A percentile compares a stretch with the other conserved stretches of the same genome.
Conservation (phyloP, 164 flowering plant genomes). For the Akebia trifoliata region DNA sequence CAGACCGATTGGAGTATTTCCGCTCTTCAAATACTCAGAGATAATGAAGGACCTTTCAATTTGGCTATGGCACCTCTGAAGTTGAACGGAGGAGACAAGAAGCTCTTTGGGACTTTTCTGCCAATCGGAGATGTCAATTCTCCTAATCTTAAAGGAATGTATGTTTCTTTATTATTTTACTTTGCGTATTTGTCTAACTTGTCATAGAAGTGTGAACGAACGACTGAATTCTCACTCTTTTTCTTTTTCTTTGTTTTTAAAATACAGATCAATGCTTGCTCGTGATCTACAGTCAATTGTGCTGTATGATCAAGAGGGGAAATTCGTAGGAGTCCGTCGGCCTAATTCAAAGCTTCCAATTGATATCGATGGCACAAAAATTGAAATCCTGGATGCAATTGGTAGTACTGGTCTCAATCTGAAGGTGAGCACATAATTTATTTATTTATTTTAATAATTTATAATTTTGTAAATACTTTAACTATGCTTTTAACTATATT, state of each 20-base stretch:
- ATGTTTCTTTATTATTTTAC: constrained; percentile 23
- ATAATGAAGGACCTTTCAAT: constrained; percentile 92
- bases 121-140: constrained; percentile 67
- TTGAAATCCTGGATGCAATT: constrained; percentile 79
- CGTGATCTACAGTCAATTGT: constrained; percentile 88
- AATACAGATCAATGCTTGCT: constrained; percentile 84
- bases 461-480: background rate
- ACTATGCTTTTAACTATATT: background rate
- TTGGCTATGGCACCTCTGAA: constrained; percentile 94
- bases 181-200: constrained; percentile 1
- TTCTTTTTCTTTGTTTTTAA: constrained; percentile 1
- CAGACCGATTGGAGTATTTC: constrained; percentile 97
- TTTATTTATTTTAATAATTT: background rate
- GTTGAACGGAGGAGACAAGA: constrained; percentile 93
- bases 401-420: constrained; percentile 86
- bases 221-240: background rate
- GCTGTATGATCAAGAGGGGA: constrained; percentile 82
- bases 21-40: constrained; percentile 75
- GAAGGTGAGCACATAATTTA: constrained; percentile 59
- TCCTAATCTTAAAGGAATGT: constrained; percentile 89
- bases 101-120: constrained; percentile 85
- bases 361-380: constrained; percentile 63
- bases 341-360: constrained; percentile 91
- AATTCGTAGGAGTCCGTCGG: constrained; percentile 81
- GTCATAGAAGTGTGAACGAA: background rate